Evolutionary conservation across 2,329 filamentous ascomycete genomes (phyloP).

Genomic region (Chaetomium globosum): DNA sequence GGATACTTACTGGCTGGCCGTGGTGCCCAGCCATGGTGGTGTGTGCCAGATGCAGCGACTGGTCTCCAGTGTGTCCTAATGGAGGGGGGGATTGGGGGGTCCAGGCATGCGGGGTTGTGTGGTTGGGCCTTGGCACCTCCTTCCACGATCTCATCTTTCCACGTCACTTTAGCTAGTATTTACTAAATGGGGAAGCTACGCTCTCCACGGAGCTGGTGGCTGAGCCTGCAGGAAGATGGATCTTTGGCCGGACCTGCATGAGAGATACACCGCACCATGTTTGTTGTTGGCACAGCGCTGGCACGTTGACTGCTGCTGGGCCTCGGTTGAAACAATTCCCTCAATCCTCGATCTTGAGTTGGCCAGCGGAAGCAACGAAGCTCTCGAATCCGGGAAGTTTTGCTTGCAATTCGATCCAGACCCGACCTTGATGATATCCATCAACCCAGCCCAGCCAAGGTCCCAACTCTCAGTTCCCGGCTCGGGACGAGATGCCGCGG

Average conservation of each 20-base stretch:
- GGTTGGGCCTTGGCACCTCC: conserved; percentile 23
- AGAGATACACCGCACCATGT: not conserved
- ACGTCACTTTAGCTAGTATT: conserved; percentile 10
- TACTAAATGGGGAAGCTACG: not conserved
- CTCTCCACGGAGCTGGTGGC: not conserved
- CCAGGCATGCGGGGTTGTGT: conserved; percentile 19
- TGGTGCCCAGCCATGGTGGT: conserved; percentile 1
- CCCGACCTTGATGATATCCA: not conserved
- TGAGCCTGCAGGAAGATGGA: conserved; percentile 13
- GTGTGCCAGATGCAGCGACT: not conserved
- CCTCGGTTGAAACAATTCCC: conserved; percentile 10
- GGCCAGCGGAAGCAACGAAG: not conserved
- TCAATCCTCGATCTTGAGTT: not conserved
- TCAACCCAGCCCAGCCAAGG: not conserved
- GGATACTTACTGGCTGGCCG: conserved; percentile 18
- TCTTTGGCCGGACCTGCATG: conserved; percentile 11
- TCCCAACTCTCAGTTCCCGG: not conserved
- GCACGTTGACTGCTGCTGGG: not conserved
- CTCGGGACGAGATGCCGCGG: not conserved
- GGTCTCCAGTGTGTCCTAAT: conserved; percentile 18
- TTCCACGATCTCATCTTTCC: conserved; percentile 3
- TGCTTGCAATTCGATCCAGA: not conserved
- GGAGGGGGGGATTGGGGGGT: conserved; percentile 1
- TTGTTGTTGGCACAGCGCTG: not conserved
- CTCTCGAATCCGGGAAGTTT: not conserved